Evolutionary conservation across 352 stramenopile species (phyloP), one percentile per base, ranked within the genome.

Genomic region (Phytophthora sojae): DNA sequence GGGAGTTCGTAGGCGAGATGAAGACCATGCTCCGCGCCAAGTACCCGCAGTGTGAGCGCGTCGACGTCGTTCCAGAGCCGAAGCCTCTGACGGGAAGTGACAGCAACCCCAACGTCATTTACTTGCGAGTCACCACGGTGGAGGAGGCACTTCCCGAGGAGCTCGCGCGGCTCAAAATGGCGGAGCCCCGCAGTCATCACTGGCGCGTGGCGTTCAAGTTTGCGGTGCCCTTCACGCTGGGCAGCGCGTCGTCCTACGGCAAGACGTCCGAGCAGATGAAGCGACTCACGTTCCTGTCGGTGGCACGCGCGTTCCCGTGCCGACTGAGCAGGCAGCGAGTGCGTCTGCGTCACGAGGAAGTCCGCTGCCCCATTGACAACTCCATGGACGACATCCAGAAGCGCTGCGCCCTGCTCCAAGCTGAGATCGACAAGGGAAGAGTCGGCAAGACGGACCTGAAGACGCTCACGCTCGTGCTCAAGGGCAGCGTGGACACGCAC

Each of bases 381-480:
- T 77, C 88, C 21, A 92, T 92, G 71, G 88, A 93, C 66, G 88
- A 95, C 60, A 90, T 95, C 45, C 69, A 64, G 9, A 93, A 91
- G 58, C 86, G 88, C 7, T 91, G 81, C 21, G 47, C 56, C 0
- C 30, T 92, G 58, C 67, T 95, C 5, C 74, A 80, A 29, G 72
- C 81, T 11, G 82, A 94, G 55, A 77, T 93, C 23, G 59, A 71
- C 29, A 92, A 92, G 39, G 83, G 91, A 47, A 59, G 57, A 1
- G 50, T 57, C 9, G 76, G 82, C 0, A 66, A 61, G 14, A 91
- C 77, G 0, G 87, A 95, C 58, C 58, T 93, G 44, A 93, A 95
- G 65, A 90, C 85, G 8, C 68, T 95, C 29, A 95, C 82, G 19
- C 78, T 92, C 19, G 80, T 95, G 45, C 80, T 95, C 9, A 95